phyloP scores from a whole-genome alignment of 1,284 basidiomycete species.

The Ceratobasidium sp. region DNA sequence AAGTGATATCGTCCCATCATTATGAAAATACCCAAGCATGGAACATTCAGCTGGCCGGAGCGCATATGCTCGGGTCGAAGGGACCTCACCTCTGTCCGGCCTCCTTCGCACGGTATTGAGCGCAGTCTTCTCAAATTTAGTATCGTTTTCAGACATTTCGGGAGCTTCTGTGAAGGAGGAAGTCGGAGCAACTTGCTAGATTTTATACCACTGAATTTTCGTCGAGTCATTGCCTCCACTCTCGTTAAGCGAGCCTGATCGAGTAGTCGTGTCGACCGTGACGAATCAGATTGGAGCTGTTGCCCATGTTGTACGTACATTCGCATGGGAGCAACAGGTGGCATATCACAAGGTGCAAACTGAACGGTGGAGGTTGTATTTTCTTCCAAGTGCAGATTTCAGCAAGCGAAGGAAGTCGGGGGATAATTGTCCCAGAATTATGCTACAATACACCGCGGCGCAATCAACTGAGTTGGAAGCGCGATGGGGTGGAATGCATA shows the following conservation, averaged over 20 bases:
- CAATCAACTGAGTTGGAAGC: constrained; percentile 9
- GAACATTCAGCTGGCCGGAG: neutral
- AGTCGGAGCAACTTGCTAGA: neutral
- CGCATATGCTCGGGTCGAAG: neutral
- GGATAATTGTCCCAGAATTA: neutral
- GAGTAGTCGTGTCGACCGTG: too few species aligned
- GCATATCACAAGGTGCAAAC: too few species aligned
- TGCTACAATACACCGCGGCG: neutral
- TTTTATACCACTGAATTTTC: neutral
- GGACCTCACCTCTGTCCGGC: constrained; percentile 22
- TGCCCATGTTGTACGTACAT: too few species aligned
- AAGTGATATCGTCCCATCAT: neutral
- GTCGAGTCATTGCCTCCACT: neutral
- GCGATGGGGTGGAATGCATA: constrained; percentile 3
- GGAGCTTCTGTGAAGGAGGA: neutral
- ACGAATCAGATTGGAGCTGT: too few species aligned
- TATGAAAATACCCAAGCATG: neutral
- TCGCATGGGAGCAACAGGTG: too few species aligned
- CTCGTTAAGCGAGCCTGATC: too few species aligned
- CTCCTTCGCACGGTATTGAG: constrained; percentile 32
- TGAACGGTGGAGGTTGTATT: too few species aligned
- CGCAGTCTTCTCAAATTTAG: constrained; percentile 34
- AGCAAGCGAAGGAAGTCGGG: neutral
- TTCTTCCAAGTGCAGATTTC: too few species aligned
- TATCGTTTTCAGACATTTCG: neutral